Conservation (phyloP, 768 basidiomycete genomes). For the Podaxis sp. region DNA sequence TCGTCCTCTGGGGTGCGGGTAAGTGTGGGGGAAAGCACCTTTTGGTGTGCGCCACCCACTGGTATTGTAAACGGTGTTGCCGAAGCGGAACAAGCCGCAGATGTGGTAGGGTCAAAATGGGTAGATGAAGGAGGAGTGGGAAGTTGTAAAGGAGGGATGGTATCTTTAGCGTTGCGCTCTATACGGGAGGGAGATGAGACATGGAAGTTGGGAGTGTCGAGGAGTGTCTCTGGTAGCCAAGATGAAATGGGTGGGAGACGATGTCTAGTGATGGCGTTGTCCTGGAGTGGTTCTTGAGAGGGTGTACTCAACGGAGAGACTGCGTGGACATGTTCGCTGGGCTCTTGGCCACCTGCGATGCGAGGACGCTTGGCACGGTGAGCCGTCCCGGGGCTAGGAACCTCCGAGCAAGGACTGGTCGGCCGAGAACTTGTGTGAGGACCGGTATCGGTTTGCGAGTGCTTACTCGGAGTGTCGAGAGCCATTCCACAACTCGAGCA, state of each 20-base stretch:
- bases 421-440: constrained; percentile 16
- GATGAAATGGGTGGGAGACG: constrained; percentile 67
- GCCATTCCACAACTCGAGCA: constrained; percentile 22
- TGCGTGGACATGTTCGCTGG: constrained; percentile 1
- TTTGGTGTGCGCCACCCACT: constrained; percentile 4
- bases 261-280: constrained; percentile 15
- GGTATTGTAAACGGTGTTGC: constrained; percentile 11
- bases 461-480: not conserved
- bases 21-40: constrained; percentile 17
- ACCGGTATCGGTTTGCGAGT: not conserved
- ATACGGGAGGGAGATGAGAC: not conserved
- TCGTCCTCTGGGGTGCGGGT: constrained; percentile 61
- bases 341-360: not conserved
- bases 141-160: constrained; percentile 30
- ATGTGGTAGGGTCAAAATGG: constrained; percentile 40
- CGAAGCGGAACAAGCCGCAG: constrained; percentile 25
- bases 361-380: constrained; percentile 4
- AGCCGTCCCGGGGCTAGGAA: not conserved
- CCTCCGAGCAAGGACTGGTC: not conserved
- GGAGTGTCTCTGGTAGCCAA: constrained; percentile 48
- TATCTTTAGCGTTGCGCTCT: constrained; percentile 1
- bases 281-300: constrained; percentile 8
- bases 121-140: constrained; percentile 58
- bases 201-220: constrained; percentile 24
- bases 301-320: constrained; percentile 12